Evolutionary conservation across 2,329 filamentous ascomycete species (phyloP), one percentile per base, ranked within the genome.

Genomic region (Chaetomium sp.): DNA sequence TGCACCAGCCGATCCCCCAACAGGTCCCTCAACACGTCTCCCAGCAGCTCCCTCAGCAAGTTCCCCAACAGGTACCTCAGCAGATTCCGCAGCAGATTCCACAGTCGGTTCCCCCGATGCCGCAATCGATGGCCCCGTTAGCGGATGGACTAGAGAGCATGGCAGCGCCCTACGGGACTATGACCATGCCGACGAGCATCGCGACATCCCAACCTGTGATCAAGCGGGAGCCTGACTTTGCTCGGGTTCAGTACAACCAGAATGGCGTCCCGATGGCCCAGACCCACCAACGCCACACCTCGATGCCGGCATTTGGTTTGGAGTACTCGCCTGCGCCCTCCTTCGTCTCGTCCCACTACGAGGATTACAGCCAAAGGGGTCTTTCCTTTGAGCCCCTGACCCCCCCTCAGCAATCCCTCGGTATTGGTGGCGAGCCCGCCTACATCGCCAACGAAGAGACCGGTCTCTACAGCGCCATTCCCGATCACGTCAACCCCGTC

Each of bases 401-500:
- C 0, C 94, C 94, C 56, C 94, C 94, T 12, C 94, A 97, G 70
- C 90, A 96, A 72, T 84, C 88, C 11, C 75, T 94, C 57, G 85
- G 82, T 60, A 86, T 96, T 62, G 83, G 87, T 58, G 81, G 87
- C 42, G 94, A 99, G 76, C 91, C 94, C 8, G 90, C 94, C 8
- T 99, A 97, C 76, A 96, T 99, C 71, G 90, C 92, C 60, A 96
- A 96, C 70, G 94, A 99, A 75, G 94, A 97, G 72, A 96, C 92
- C 46, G 91, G 91, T 57, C 80, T 97, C 48, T 97, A 96, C 79
- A 92, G 91, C 52, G 91, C 89, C 45, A 95, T 97, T 65, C 91
- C 92, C 9, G 92, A 97, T 67, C 86, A 95, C 68, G 79, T 89
- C 64, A 76, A 75, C 58, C 79, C 85, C 56, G 85, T 90, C 62